Conservation (phyloP, 2,329 filamentous ascomycete species). For the Ascocoryne sarcoides region DNA sequence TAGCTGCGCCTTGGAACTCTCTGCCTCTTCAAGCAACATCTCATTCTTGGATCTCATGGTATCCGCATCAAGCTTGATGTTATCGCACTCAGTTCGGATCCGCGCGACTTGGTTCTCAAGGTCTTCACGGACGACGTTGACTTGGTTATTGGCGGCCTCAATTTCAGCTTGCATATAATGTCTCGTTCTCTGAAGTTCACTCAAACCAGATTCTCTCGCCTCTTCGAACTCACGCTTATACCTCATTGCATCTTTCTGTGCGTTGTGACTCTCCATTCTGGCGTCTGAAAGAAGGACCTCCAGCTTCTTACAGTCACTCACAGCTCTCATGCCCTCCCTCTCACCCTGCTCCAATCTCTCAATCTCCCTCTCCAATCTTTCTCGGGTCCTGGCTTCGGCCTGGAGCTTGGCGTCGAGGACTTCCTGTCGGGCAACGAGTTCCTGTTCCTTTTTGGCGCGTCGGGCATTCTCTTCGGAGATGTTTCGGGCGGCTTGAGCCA, state of each 20-base stretch:
- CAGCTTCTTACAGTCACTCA: conserved; percentile 52
- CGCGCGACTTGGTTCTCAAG: conserved; percentile 71
- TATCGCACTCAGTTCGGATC: conserved; percentile 67
- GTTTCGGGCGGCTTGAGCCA: conserved; percentile 69
- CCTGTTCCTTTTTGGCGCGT: conserved; percentile 71
- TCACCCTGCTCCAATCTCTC: conserved; percentile 57
- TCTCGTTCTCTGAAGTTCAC: conserved; percentile 74
- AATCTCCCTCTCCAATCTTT: conserved; percentile 58
- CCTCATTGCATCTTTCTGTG: conserved; percentile 36
- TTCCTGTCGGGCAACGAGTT: conserved; percentile 69
- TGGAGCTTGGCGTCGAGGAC: conserved; percentile 70
- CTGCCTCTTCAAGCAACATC: conserved; percentile 74
- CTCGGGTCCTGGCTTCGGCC: conserved; percentile 61
- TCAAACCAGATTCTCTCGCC: conserved; percentile 67
- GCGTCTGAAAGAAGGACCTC: conserved; percentile 47
- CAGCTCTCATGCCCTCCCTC: conserved; percentile 54
- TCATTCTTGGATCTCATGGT: conserved; percentile 74
- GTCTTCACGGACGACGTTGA: conserved; percentile 73
- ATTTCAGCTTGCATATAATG: conserved; percentile 73
- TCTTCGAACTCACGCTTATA: conserved; percentile 79
- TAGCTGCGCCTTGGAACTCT: conserved; percentile 54
- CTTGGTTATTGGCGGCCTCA: conserved; percentile 74
- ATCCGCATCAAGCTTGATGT: conserved; percentile 69
- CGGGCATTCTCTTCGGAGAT: conserved; percentile 74
- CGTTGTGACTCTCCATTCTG: conserved; percentile 54